Conservation (phyloP, 1,284 basidiomycete species). For the Inonotus hispidus region DNA sequence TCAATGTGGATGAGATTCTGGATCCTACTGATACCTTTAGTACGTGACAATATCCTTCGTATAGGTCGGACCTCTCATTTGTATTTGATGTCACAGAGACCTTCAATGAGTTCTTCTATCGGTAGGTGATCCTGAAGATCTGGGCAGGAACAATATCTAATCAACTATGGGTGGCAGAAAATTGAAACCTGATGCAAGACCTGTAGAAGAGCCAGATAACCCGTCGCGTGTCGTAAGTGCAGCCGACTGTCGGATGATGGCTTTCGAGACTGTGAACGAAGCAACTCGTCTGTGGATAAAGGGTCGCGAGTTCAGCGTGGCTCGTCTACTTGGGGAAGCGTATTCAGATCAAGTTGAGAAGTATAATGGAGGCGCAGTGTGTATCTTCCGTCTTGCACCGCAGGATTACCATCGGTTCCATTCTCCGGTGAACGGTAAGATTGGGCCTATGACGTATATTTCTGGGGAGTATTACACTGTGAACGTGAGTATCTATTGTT, state of each 20-base stretch:
- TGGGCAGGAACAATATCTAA: conserved; percentile 10
- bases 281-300: conserved; percentile 97
- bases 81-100: conserved; percentile 47
- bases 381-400: conserved; percentile 89
- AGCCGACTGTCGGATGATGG: conserved; percentile 94
- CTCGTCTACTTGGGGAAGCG: conserved; percentile 71
- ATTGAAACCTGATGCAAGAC: conserved; percentile 79
- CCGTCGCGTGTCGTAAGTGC: conserved; percentile 76
- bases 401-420: conserved; percentile 98
- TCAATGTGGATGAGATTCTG: conserved; percentile 78
- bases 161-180: conserved; percentile 49
- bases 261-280: conserved; percentile 79
- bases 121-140: conserved; percentile 29
- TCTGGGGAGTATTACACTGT: conserved; percentile 91
- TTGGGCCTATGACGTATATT: conserved; percentile 79
- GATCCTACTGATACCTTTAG: conserved; percentile 84
- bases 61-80: conserved; percentile 2
- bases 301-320: conserved; percentile 86
- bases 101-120: conserved; percentile 89
- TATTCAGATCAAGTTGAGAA: conserved; percentile 65
- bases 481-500: conserved; percentile 49
- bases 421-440: conserved; percentile 79
- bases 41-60: conserved; percentile 33
- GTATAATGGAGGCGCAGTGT: conserved; percentile 74
- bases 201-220: conserved; percentile 69